phyloP scores from a whole-genome alignment of 495 filamentous ascomycete species.

The Gamarada debralockiae region DNA sequence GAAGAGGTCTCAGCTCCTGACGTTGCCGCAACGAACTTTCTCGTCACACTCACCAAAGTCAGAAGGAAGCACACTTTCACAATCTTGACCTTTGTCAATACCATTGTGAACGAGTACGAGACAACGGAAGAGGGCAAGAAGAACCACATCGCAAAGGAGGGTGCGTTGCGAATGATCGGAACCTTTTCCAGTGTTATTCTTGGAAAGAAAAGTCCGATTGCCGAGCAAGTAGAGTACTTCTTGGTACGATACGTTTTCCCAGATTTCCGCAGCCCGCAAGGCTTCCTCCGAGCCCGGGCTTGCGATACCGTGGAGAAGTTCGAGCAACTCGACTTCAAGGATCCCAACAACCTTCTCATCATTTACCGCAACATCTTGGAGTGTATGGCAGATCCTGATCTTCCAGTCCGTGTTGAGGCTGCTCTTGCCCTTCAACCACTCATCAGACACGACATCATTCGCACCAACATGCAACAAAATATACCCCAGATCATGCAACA shows the following conservation, averaged over 20 bases:
- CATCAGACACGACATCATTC: slow-evolving; percentile 92
- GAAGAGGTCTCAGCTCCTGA: slow-evolving; percentile 96
- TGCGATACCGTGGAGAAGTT: slow-evolving; percentile 98
- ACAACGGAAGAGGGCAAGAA: slow-evolving; percentile 78
- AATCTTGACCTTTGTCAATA: slow-evolving; percentile 89
- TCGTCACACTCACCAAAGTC: slow-evolving; percentile 89
- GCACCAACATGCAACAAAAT: slow-evolving; percentile 90
- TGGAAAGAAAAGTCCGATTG: slow-evolving; percentile 96
- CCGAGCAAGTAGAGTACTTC: slow-evolving; percentile 98
- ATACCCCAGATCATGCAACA: slow-evolving; percentile 99
- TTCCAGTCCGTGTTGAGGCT: slow-evolving; percentile 92
- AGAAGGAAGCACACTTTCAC: slow-evolving; percentile 94
- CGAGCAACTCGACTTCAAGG: slow-evolving; percentile 92
- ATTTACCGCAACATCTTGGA: slow-evolving; percentile 97
- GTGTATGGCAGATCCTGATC: slow-evolving; percentile 87
- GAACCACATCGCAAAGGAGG: slow-evolving; percentile 91
- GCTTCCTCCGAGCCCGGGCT: slow-evolving; percentile 90
- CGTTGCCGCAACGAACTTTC: slow-evolving; percentile 93
- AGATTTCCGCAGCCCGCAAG: slow-evolving; percentile 89
- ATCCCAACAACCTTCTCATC: slow-evolving; percentile 86
- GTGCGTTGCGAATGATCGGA: slow-evolving; percentile 94
- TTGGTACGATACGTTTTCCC: slow-evolving; percentile 97
- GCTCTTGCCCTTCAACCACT: slow-evolving; percentile 92
- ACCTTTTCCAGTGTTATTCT: slow-evolving; percentile 91
- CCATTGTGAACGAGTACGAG: slow-evolving; percentile 84